Conservation (phyloP, 352 stramenopile genomes). For the Globisporangium middletonii region DNA sequence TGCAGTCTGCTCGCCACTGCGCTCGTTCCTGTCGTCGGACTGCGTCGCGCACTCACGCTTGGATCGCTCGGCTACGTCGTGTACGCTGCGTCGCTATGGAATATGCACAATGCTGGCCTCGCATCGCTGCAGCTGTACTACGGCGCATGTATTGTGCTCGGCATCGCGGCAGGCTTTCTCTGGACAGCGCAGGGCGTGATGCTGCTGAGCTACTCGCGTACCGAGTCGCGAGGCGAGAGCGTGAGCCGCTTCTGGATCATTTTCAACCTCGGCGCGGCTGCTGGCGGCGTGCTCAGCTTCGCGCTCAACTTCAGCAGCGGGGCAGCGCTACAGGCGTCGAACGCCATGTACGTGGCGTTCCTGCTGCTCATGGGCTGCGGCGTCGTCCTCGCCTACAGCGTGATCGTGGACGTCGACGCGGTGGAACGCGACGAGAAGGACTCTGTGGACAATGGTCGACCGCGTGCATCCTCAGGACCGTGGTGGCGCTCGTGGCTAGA, state of each 20-base stretch:
- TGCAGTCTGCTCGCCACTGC: slow-evolving; percentile 38
- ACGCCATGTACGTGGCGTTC: slow-evolving; percentile 54
- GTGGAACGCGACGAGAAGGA: slow-evolving; percentile 24
- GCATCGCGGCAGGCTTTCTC: slow-evolving; percentile 54
- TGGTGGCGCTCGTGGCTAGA: neutral
- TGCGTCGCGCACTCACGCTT: slow-evolving; percentile 36
- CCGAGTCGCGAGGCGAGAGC: slow-evolving; percentile 36
- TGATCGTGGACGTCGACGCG: slow-evolving; percentile 23
- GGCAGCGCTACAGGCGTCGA: slow-evolving; percentile 9
- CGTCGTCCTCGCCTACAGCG: slow-evolving; percentile 28
- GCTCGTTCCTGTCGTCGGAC: slow-evolving; percentile 40
- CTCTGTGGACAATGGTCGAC: neutral
- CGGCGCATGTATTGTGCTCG: slow-evolving; percentile 34
- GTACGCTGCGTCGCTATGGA: slow-evolving; percentile 40
- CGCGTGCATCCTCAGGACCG: neutral
- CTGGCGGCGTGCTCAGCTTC: slow-evolving; percentile 62
- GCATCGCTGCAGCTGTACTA: slow-evolving; percentile 7
- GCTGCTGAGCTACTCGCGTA: slow-evolving; percentile 50
- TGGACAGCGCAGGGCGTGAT: slow-evolving; percentile 76
- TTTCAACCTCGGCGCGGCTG: slow-evolving; percentile 68
- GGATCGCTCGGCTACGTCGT: slow-evolving; percentile 55
- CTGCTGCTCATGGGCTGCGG: slow-evolving; percentile 45
- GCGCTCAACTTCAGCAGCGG: slow-evolving; percentile 25
- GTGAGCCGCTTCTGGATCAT: slow-evolving; percentile 76
- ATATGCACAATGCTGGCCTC: slow-evolving; percentile 23